Evolutionary conservation across 495 filamentous ascomycete species (phyloP).

Genomic region (Penicillium herquei): DNA sequence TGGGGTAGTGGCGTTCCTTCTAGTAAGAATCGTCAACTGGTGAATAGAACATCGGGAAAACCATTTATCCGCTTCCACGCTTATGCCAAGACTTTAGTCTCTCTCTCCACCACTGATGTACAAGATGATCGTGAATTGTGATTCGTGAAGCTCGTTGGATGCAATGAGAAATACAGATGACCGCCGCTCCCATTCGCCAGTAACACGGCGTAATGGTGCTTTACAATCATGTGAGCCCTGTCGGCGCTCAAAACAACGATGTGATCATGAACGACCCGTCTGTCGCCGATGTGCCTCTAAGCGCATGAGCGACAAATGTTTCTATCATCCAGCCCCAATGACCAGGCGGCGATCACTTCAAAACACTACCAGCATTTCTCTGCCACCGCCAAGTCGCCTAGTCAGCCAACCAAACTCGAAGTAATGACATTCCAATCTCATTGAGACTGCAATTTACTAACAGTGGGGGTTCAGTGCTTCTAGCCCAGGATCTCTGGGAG

Average conservation of each 20-base stretch:
- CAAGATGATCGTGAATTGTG: no score
- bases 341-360: constrained; percentile 27
- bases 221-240: constrained; percentile 53
- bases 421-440: constrained; percentile 14
- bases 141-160: not conserved
- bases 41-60: no score
- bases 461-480: constrained; percentile 19
- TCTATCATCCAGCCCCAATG: constrained; percentile 48
- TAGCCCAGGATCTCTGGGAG: constrained; percentile 27
- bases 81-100: no score
- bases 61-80: no score
- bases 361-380: constrained; percentile 6
- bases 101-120: no score
- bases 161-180: constrained; percentile 21
- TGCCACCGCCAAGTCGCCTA: constrained; percentile 13
- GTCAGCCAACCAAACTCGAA: constrained; percentile 26
- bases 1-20: no score
- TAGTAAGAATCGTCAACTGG: no score
- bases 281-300: constrained; percentile 38
- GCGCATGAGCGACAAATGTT: constrained; percentile 33
- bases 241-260: constrained; percentile 51
- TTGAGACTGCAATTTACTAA: not conserved
- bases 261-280: constrained; percentile 43
- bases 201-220: constrained; percentile 46
- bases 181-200: constrained; percentile 24